These are phyloP conservation scores for Fusarium pseudograminearum DNA, from an alignment of 2,329 filamentous ascomycete species.

Conservation along the genomic window DNA sequence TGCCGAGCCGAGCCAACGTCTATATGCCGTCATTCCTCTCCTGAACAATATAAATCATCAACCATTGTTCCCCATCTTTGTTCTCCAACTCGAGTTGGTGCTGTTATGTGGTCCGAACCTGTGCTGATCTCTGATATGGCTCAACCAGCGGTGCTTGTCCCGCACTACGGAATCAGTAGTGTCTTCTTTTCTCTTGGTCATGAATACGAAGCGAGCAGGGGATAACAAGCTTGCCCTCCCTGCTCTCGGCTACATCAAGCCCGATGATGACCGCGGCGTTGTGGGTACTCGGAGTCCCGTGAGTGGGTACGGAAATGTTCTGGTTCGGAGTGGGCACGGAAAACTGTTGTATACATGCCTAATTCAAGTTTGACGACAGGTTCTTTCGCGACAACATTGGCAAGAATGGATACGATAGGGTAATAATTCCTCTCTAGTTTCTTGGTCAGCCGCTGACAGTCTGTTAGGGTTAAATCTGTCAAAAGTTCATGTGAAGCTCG, in stretches of 20 bases:
- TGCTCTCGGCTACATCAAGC: constrained; percentile 22
- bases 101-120: neutral
- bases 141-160: constrained; percentile 14
- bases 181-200: constrained; percentile 6
- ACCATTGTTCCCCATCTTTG: constrained; percentile 1
- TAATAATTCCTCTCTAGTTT: neutral
- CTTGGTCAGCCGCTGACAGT: constrained; percentile 35
- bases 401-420: constrained; percentile 21
- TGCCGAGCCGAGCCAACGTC: constrained; percentile 2
- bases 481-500: constrained; percentile 9
- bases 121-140: neutral
- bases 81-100: constrained; percentile 6
- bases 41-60: constrained; percentile 2
- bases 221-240: neutral
- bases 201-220: neutral
- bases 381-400: constrained; percentile 16
- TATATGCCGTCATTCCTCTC: constrained; percentile 3
- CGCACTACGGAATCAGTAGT: constrained; percentile 30
- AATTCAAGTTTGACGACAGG: constrained; percentile 21
- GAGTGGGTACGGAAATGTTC: constrained; percentile 26
- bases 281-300: constrained; percentile 40
- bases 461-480: neutral
- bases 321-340: constrained; percentile 25
- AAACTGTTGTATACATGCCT: neutral
- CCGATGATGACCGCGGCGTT: constrained; percentile 45